Evolutionary conservation across 352 stramenopile species (phyloP), one percentile per base, ranked within the genome.

Genomic region (Pythium rishiriense): DNA sequence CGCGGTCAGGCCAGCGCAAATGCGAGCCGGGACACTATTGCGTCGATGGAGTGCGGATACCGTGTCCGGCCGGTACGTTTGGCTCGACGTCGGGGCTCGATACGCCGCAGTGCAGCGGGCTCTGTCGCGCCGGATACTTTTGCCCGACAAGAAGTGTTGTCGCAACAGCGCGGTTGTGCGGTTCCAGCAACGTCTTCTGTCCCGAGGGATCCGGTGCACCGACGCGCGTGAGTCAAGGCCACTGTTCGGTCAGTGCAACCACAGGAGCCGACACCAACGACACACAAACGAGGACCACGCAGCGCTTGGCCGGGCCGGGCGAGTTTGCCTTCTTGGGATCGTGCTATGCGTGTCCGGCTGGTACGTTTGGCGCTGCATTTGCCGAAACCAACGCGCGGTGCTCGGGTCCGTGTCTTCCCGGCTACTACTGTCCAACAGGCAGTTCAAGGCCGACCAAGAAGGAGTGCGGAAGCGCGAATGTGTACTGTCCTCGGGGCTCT

Each of bases 351-450:
- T 97, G 90, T 58, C 87, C 88, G 4, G 68, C 74, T 2, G 86
- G 87, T 1, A 74, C 58, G 8, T 96, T 78, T 54, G 86, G 90
- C 9, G 70, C 55, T 0, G 39, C 58, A 10, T 33, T 64, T 10
- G 79, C 77, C 15, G 70, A 91, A 62, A 74, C 62, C 9, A 58
- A 76, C 48, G 54, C 78, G 1, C 60, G 58, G 0, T 97, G 90
- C 52, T 74, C 75, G 0, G 90, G 85, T 0, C 31, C 31, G 3
- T 97, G 90, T 66, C 42, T 69, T 17, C 19, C 67, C 8, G 90
- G 90, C 6, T 96, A 86, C 64, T 96, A 76, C 63, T 92, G 83
- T 33, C 79, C 81, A 14, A 41, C 65, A 6, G 76, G 76, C 5
- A 92, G 81, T 66, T 76, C 68, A 14, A 73, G 71, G 1, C 43